A percentile compares a stretch with the other conserved stretches of the same genome.
Conservation (phyloP, 140 eudicot genomes). For the Ambrosia hybrid region DNA sequence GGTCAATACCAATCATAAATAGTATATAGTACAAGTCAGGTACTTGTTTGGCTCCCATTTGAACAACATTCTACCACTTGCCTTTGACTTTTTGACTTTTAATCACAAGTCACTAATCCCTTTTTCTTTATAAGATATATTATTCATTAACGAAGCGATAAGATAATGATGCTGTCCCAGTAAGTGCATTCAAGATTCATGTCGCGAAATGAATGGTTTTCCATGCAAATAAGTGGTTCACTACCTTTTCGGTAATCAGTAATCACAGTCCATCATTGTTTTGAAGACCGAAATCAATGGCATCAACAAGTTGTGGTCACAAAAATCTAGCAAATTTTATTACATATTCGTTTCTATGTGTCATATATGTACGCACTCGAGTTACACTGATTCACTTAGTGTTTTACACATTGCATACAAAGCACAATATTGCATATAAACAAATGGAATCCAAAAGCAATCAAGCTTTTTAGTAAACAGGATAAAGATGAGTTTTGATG, state of each 20-base stretch:
- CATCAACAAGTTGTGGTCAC: constrained; percentile 1
- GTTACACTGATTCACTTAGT: too few relatives aligned
- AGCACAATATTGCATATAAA: constrained; percentile 14
- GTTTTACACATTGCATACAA: not conserved
- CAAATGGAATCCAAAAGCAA: constrained; percentile 20
- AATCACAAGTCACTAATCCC: constrained; percentile 15
- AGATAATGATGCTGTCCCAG: constrained; percentile 30
- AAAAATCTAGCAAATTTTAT: not conserved
- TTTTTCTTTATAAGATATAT: constrained; percentile 12
- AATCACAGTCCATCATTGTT: constrained; percentile 10
- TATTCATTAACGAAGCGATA: constrained; percentile 35
- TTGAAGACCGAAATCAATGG: constrained; percentile 9
- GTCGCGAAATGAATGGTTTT: constrained; percentile 27
- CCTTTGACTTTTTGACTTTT: constrained; percentile 37
- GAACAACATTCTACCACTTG: constrained; percentile 33
- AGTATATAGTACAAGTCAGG: constrained; percentile 37
- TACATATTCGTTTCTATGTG: not conserved
- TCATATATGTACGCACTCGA: not conserved
- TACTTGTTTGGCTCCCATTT: constrained; percentile 46
- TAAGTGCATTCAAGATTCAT: constrained; percentile 34
- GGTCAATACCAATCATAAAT: constrained; percentile 28
- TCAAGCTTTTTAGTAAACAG: constrained; percentile 22
- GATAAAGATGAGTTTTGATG: constrained; percentile 33
- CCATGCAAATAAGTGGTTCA: constrained; percentile 28
- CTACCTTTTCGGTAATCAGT: constrained; percentile 6